Evolutionary conservation across 495 filamentous ascomycete genomes (phyloP).

Genomic region (Venustampulla echinocandica): DNA sequence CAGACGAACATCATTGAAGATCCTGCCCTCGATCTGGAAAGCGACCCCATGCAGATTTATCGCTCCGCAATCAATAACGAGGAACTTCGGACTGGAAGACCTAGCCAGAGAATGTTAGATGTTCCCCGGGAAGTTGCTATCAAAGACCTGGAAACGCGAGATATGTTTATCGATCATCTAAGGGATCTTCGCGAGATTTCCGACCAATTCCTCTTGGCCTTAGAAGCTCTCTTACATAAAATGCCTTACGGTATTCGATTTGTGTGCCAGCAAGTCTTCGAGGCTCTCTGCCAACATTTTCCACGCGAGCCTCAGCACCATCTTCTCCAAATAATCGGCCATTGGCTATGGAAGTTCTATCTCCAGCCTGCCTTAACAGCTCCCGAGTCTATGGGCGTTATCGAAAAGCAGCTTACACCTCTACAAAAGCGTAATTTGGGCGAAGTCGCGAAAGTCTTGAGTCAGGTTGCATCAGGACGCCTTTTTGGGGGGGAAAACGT

Average conservation of each 20-base stretch:
- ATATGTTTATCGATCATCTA: constrained; percentile 84
- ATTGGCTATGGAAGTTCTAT: constrained; percentile 92
- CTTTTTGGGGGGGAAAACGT: constrained; percentile 91
- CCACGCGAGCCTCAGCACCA: constrained; percentile 67
- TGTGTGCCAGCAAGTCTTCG: constrained; percentile 78
- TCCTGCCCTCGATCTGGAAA: constrained; percentile 82
- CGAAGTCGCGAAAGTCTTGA: constrained; percentile 83
- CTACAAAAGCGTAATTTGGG: constrained; percentile 88
- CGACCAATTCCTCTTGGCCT: constrained; percentile 71
- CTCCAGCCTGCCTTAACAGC: constrained; percentile 79
- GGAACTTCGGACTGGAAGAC: constrained; percentile 81
- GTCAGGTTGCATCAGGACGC: constrained; percentile 75
- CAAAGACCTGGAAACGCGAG: constrained; percentile 82
- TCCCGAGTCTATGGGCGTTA: constrained; percentile 82
- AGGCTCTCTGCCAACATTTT: constrained; percentile 65
- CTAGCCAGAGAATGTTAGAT: constrained; percentile 68
- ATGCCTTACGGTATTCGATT: constrained; percentile 94
- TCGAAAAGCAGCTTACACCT: constrained; percentile 78
- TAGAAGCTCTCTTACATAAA: constrained; percentile 74
- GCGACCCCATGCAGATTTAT: constrained; percentile 97
- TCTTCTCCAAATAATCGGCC: constrained; percentile 72
- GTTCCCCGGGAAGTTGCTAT: constrained; percentile 88
- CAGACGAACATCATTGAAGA: constrained; percentile 87
- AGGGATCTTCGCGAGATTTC: constrained; percentile 89
- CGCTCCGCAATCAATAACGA: constrained; percentile 91